phyloP scores from a whole-genome alignment of 2,329 filamentous ascomycete genomes.

The Aaosphaeria arxii region DNA sequence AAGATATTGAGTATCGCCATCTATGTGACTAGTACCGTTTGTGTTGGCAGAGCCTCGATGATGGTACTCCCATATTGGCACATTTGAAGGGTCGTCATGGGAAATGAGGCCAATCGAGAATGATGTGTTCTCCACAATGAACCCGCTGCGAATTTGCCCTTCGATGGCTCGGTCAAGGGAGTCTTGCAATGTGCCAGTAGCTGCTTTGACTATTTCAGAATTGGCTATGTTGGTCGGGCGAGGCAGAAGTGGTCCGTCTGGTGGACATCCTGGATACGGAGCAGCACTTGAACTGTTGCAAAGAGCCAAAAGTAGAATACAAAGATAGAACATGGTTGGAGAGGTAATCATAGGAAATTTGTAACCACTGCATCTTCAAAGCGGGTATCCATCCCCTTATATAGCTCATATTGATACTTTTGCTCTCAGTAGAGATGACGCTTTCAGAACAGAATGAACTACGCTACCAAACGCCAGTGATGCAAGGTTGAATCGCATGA shows the following conservation, averaged over 20 bases:
- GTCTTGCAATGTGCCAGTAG: neutral
- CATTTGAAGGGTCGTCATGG: neutral
- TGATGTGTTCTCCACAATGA: neutral
- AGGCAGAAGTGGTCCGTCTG: conserved; percentile 2
- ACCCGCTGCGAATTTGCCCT: neutral
- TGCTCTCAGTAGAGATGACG: too few relatives aligned
- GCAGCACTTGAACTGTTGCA: neutral
- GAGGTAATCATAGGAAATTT: too few relatives aligned
- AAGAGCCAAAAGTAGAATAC: neutral
- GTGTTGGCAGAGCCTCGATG: conserved; percentile 1
- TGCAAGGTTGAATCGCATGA: too few relatives aligned
- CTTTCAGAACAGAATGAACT: too few relatives aligned
- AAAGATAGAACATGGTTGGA: neutral
- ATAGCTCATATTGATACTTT: too few relatives aligned
- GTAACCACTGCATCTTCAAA: too few relatives aligned
- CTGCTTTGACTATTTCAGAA: neutral
- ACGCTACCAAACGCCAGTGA: too few relatives aligned
- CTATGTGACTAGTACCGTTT: neutral
- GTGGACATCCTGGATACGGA: conserved; percentile 1
- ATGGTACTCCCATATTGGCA: conserved; percentile 3
- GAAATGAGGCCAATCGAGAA: neutral
- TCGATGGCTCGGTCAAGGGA: neutral
- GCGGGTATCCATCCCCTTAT: too few relatives aligned
- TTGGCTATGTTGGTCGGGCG: neutral
- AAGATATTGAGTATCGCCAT: conserved; percentile 4